phyloP scores from a whole-genome alignment of 257 asterid species.

The Solanum dulcamara region DNA sequence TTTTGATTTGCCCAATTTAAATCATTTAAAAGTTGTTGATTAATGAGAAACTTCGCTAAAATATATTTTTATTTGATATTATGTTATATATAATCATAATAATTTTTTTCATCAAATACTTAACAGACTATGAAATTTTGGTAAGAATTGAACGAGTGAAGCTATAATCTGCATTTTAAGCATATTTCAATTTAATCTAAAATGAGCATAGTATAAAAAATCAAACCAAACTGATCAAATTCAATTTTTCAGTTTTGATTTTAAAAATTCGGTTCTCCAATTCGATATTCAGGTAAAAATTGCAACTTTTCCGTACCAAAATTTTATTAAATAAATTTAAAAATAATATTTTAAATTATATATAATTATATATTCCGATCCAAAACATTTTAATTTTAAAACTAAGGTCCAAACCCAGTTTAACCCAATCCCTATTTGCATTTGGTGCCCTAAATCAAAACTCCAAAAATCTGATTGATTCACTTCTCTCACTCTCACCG shows the following conservation, averaged over 20 bases:
- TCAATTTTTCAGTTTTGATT: not conserved
- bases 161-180: accelerated
- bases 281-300: not conserved
- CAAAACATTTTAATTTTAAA: not conserved
- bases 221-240: not conserved
- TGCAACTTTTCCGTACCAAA: not conserved
- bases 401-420: not conserved
- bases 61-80: not conserved
- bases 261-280: not conserved
- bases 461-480: not conserved
- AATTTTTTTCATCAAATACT: not conserved
- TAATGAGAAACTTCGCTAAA: not conserved
- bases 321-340: not conserved
- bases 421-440: not conserved
- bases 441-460: not conserved
- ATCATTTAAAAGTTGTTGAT: not conserved
- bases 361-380: not conserved
- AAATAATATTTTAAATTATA: too few relatives aligned
- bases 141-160: not conserved
- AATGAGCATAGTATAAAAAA: not conserved
- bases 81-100: not conserved
- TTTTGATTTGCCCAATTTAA: not conserved
- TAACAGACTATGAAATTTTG: not conserved
- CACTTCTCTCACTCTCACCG: not conserved
- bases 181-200: not conserved